phyloP scores from a whole-genome alignment of 352 stramenopile species.

The Pythium rishiriense region DNA sequence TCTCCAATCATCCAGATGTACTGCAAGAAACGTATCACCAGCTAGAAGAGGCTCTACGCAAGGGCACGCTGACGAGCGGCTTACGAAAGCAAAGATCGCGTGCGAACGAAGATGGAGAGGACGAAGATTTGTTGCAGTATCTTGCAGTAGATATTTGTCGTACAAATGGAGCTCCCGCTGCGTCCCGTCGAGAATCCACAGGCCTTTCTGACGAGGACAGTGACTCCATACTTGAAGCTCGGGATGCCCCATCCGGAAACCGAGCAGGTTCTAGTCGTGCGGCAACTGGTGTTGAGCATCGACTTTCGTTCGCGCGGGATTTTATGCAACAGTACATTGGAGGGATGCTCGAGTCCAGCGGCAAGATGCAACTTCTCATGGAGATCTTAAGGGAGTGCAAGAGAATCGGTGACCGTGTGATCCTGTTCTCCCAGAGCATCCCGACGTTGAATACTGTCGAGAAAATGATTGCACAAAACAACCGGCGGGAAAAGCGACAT shows the following conservation, averaged over 20 bases:
- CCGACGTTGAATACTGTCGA: slow-evolving; percentile 82
- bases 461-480: slow-evolving; percentile 64
- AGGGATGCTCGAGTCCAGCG: slow-evolving; percentile 63
- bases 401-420: slow-evolving; percentile 76
- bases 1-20: slow-evolving; percentile 89
- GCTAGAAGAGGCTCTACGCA: slow-evolving; percentile 57
- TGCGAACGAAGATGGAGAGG: slow-evolving; percentile 36
- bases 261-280: not conserved
- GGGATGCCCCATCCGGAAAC: slow-evolving; percentile 21
- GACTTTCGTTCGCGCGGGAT: slow-evolving; percentile 65
- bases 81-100: slow-evolving; percentile 11
- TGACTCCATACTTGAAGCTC: slow-evolving; percentile 42
- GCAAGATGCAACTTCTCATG: slow-evolving; percentile 89
- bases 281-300: slow-evolving; percentile 32
- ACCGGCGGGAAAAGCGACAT: slow-evolving; percentile 50
- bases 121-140: slow-evolving; percentile 52
- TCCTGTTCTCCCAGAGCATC: slow-evolving; percentile 91
- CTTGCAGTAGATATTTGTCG: slow-evolving; percentile 9
- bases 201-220: slow-evolving; percentile 38
- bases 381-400: slow-evolving; percentile 72
- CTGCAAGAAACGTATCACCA: slow-evolving; percentile 64
- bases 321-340: slow-evolving; percentile 65
- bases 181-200: not conserved
- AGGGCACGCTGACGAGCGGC: slow-evolving; percentile 38
- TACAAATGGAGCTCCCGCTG: not conserved